Evolutionary conservation across 2,329 filamentous ascomycete species (phyloP), one percentile per base, ranked within the genome.

Genomic region (Elsinoe batatas): DNA sequence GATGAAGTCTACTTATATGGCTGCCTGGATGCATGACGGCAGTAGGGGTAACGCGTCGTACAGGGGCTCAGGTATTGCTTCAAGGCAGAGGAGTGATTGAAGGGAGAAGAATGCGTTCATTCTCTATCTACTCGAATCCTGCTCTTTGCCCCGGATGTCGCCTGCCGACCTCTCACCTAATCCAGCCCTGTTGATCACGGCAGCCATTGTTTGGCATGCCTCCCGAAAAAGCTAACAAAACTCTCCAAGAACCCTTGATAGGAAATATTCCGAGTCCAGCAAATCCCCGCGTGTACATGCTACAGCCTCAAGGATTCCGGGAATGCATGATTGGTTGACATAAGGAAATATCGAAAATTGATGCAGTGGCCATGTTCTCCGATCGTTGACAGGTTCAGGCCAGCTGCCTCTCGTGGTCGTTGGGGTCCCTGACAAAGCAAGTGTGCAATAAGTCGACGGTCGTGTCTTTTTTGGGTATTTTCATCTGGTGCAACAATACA

Each of bases 381-480:
- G 17, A 12, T 51, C 47, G 32, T 38, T 35, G 47, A 22, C 11
- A 26, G 47, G 47, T 33, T 51, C 47, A 51, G 47, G 47, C 47
- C 47, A 51, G 47, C 47, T 51, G 47, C 33, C 47, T 51, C 17
- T 33, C 17, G 26, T 33, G 32, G 26, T 38, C 26, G 18, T 36
- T 18, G 35, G 13, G 33, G 40, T 44, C 26, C 5, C 11, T 44
- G 40, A 5, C 20, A 44, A 44, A 44, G 18, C 18, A 44, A 44
- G 13, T 22, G 17, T 30, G 26, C 26, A 30, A 30, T 5, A 22
- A 51, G 47, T 33, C 15, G 37, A 15, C 11, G 18, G 26, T 51
- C 47, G 47, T 51, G 18, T 51, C 47, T 51, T 51, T 51, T 50
- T 51, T 37, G 15, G 17, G 35, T 32, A 26, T 51, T 37, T 51